Conservation (phyloP, 2,329 filamentous ascomycete genomes). For the Harringtonia aguacate region DNA sequence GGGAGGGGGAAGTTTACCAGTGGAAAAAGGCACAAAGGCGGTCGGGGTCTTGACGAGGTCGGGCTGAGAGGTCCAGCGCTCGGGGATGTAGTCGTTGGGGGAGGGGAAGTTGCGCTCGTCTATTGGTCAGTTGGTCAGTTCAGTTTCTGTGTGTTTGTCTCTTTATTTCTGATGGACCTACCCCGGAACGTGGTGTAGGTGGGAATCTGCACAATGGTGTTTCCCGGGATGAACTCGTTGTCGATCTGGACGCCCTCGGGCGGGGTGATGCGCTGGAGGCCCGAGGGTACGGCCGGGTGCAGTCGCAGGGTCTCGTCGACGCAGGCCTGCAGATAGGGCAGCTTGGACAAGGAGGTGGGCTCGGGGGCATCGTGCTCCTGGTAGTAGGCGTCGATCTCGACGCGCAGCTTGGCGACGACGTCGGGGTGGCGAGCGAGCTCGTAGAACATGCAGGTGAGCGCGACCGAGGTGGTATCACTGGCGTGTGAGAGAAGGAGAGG, state of each 20-base stretch:
- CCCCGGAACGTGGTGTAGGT: slow-evolving; percentile 15
- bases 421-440: slow-evolving; percentile 10
- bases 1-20: slow-evolving; percentile 11
- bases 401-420: slow-evolving; percentile 15
- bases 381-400: slow-evolving; percentile 18
- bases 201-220: slow-evolving; percentile 21
- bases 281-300: slow-evolving; percentile 21
- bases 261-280: slow-evolving; percentile 24
- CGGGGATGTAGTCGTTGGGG: slow-evolving; percentile 20
- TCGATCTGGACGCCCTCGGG: slow-evolving; percentile 24
- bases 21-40: slow-evolving; percentile 17
- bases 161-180: neutral
- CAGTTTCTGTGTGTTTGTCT: neutral
- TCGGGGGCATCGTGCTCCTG: neutral
- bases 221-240: slow-evolving; percentile 23
- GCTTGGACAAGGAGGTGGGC: neutral
- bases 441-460: slow-evolving; percentile 6
- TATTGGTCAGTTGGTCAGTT: neutral
- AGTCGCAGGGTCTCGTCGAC: slow-evolving; percentile 24
- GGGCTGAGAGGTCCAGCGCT: slow-evolving; percentile 21
- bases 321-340: slow-evolving; percentile 20
- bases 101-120: slow-evolving; percentile 10
- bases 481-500: neutral
- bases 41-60: slow-evolving; percentile 15
- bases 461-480: slow-evolving; percentile 10